Evolutionary conservation across 179 eudicot species (phyloP).

Genomic region (Vitellaria paradoxa): DNA sequence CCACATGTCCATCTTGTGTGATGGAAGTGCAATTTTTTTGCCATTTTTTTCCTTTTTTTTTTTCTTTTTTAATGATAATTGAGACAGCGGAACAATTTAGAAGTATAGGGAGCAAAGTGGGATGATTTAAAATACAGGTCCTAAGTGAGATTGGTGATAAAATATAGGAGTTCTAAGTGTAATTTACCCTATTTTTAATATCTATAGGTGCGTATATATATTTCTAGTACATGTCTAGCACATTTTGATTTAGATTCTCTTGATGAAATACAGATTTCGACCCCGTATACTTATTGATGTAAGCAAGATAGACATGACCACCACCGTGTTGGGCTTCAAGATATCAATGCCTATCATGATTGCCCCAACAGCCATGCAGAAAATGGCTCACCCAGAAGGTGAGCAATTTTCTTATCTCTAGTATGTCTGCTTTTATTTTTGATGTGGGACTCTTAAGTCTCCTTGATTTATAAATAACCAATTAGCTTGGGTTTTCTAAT

Average conservation of each 20-base stretch:
- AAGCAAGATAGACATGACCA: constrained; percentile 48
- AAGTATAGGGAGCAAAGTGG: too few species aligned
- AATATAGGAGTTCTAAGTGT: too few species aligned
- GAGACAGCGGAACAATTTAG: too few species aligned
- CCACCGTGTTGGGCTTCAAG: constrained; percentile 55
- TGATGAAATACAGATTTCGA: constrained; percentile 37
- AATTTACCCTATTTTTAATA: too few species aligned
- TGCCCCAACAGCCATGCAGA: constrained; percentile 72
- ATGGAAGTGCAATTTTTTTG: too few species aligned
- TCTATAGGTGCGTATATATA: too few species aligned
- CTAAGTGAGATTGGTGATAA: too few species aligned
- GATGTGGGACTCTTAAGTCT: neutral
- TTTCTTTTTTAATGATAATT: too few species aligned
- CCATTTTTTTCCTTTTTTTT: too few species aligned
- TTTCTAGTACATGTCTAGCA: too few species aligned
- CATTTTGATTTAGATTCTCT: neutral
- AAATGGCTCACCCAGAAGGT: constrained; percentile 79
- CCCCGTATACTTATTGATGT: constrained; percentile 70
- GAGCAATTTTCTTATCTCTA: constrained; percentile 1
- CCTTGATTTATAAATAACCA: neutral
- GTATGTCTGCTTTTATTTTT: neutral
- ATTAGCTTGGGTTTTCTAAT: neutral
- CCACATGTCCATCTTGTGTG: too few species aligned
- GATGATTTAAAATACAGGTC: too few species aligned
- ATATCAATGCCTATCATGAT: constrained; percentile 76